Evolutionary conservation across 2,329 filamentous ascomycete species (phyloP).

Genomic region (Diaporthe ampelina): DNA sequence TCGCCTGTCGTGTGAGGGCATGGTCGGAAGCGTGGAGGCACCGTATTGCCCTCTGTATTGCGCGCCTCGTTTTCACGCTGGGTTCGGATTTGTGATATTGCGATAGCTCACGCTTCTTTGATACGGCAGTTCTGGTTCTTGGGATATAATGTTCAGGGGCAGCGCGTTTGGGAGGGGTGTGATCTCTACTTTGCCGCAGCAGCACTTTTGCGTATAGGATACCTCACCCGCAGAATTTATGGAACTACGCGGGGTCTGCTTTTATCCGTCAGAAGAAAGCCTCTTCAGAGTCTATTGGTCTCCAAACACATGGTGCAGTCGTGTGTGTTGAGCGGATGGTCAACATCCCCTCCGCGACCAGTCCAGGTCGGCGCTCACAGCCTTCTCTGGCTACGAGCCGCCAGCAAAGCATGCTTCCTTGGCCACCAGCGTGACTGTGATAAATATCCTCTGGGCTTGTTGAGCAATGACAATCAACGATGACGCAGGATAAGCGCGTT

Average conservation of each 20-base stretch:
- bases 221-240: constrained; percentile 33
- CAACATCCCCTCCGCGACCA: not conserved
- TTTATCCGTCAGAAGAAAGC: not conserved
- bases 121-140: constrained; percentile 22
- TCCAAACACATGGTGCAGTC: not conserved
- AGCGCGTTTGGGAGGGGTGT: constrained; percentile 23
- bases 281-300: not conserved
- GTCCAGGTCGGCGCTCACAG: too few relatives aligned
- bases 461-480: not conserved
- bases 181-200: constrained; percentile 23
- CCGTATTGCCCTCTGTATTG: constrained; percentile 22
- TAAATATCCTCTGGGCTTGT: not conserved
- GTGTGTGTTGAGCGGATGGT: not conserved
- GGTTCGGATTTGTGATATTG: constrained; percentile 20
- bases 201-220: constrained; percentile 37
- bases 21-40: constrained; percentile 30
- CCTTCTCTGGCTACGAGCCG: not conserved
- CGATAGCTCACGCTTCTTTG: constrained; percentile 14
- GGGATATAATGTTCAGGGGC: constrained; percentile 32
- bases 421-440: not conserved
- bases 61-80: constrained; percentile 9
- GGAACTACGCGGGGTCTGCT: not conserved
- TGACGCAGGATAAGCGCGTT: not conserved
- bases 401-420: not conserved
- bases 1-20: constrained; percentile 32